phyloP scores from a whole-genome alignment of 106 monocot species.

The Posidonia australis region DNA sequence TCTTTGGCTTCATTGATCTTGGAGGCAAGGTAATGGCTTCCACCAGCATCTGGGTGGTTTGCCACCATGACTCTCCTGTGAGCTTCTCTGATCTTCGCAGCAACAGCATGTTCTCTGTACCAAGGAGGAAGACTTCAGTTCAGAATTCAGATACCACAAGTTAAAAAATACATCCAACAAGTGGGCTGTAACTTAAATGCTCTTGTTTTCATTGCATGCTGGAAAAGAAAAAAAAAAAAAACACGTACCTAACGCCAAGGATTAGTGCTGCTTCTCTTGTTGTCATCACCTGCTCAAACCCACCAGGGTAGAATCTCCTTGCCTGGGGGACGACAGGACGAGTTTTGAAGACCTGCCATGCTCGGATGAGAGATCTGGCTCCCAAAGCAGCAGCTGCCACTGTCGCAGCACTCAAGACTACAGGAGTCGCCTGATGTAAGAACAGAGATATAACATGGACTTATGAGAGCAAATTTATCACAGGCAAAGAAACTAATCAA shows the following conservation, averaged over 20 bases:
- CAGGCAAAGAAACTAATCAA: too few species aligned
- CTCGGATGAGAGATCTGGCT: conserved; percentile 40
- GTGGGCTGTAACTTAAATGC: too few species aligned
- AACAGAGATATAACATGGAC: too few species aligned
- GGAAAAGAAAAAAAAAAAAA: not conserved
- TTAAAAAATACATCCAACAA: too few species aligned
- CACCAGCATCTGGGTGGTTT: conserved; percentile 76
- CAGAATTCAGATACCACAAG: not conserved
- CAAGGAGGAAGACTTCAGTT: not conserved
- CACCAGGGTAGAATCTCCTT: conserved; percentile 68
- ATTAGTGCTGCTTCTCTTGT: conserved; percentile 82
- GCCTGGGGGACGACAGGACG: conserved; percentile 37
- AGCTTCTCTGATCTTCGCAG: conserved; percentile 73
- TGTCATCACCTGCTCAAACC: conserved; percentile 76
- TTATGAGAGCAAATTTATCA: too few species aligned
- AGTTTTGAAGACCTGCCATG: conserved; percentile 64
- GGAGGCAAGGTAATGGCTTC: conserved; percentile 71
- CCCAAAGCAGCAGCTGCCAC: conserved; percentile 67
- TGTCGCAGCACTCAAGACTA: conserved; percentile 27
- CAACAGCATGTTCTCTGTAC: conserved; percentile 52
- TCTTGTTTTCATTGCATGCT: not conserved
- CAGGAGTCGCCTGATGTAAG: too few species aligned
- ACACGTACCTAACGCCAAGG: conserved; percentile 67
- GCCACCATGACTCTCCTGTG: conserved; percentile 80
- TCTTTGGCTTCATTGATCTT: conserved; percentile 90